A percentile compares a stretch with the other conserved stretches of the same genome.
phyloP scores from a whole-genome alignment of 306 rosid genomes.

The Arachis hypogaea region DNA sequence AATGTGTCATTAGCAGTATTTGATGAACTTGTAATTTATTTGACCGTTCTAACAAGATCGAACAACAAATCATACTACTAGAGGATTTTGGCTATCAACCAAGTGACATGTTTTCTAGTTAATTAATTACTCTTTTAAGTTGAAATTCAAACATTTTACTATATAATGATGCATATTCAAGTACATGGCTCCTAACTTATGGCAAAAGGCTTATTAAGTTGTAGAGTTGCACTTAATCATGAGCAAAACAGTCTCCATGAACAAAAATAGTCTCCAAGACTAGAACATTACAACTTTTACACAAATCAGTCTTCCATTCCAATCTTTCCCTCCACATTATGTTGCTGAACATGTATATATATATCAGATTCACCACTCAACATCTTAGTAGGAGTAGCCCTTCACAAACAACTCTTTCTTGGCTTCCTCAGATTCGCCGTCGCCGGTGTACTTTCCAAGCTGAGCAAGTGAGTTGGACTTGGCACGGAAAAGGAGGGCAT shows the following conservation, averaged over 20 bases:
- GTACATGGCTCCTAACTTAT: constrained; percentile 51
- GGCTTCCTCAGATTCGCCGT: constrained; percentile 93
- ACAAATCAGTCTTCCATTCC: constrained; percentile 39
- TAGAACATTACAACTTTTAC: constrained; percentile 52
- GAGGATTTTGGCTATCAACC: no score
- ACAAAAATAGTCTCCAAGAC: constrained; percentile 64
- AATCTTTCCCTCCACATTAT: constrained; percentile 33
- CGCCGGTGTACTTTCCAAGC: constrained; percentile 91
- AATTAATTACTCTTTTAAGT: neutral
- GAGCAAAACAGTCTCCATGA: constrained; percentile 72
- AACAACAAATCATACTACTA: neutral
- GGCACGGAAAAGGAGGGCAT: constrained; percentile 72
- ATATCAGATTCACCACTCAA: constrained; percentile 35
- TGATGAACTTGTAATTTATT: no score
- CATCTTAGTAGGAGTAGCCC: constrained; percentile 74
- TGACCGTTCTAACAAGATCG: neutral
- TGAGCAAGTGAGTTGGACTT: constrained; percentile 94
- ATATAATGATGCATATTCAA: constrained; percentile 37
- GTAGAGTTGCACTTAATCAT: constrained; percentile 50
- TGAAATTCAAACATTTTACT: neutral
- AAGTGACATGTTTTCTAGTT: neutral
- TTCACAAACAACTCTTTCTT: constrained; percentile 79
- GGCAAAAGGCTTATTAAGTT: constrained; percentile 46
- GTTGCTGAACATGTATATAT: constrained; percentile 35
- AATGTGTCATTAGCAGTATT: no score